Evolutionary conservation across 805 yeast genomes (phyloP), one percentile per base, ranked within the genome.

Genomic region (Lachancea nothofagi): DNA sequence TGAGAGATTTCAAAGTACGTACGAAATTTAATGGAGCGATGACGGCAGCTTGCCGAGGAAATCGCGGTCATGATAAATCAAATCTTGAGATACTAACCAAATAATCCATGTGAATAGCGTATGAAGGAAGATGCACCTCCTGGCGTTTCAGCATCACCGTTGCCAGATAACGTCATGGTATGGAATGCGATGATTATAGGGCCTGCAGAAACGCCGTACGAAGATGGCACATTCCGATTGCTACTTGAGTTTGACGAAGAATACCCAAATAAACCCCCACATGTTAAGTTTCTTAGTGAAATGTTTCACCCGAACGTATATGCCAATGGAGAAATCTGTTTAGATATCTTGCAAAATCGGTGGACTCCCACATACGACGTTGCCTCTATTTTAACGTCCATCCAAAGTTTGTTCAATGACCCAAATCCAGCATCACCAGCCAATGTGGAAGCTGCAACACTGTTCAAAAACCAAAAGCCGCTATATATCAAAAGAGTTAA

Each of bases 321-420:
- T 57, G 95, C 95, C 7, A 75, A 81, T 33, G 98, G 98, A 19
- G 97, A 93, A 56, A 76, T 93, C 47, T 93, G 98, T 67, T 73
- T 93, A 47, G 98, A 93, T 66, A 93, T 93, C 50, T 69, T 93
- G 50, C 98, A 93, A 61, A 93, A 90, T 67, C 74, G 97, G 59
- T 93, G 98, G 98, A 83, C 95, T 19, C 98, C 98, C 9, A 93
- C 98, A 1, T 93, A 90, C 59, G 98, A 93, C 57, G 98, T 93
- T 27, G 88, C 96, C 8, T 87, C 96, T 9, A 90, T 93, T 41
- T 71, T 93, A 51, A 93, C 98, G 1, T 85, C 96, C 20, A 80
- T 93, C 43, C 98, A 93, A 61, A 80, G 89, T 41, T 72, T 93
- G 47, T 70, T 93, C 51, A 93, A 93, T 64, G 98, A 93, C 60